Evolutionary conservation across 345 rosid species (phyloP), one percentile per base, ranked within the genome.

Genomic region (Sisymbrium altissimum): DNA sequence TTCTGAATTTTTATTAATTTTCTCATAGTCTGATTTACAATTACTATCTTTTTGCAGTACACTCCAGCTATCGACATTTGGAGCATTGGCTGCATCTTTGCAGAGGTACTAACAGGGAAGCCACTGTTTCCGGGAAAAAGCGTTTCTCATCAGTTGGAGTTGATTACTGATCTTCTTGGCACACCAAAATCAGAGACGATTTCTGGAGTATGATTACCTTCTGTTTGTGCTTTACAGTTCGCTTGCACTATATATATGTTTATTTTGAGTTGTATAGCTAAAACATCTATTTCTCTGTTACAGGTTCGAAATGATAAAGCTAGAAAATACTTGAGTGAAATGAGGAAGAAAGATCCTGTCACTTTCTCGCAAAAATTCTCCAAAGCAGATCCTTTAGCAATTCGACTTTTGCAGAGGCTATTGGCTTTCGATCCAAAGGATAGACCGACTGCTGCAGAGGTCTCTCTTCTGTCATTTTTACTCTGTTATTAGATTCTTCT

Each of bases 81-180:
- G 98, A 86, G 99, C 71, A 86, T 90, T 17, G 98, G 99, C 23
- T 95, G 99, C 89, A 95, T 95, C 39, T 90, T 95, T 79, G 99
- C 99, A 5, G 98, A 95, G 84, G 78, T 92, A 15, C 85, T 95
- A 81, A 88, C 82, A 1, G 97, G 99, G 82, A 95, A 95, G 84
- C 98, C 99, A 29, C 75, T 95, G 82, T 92, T 92, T 81, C 98
- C 98, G 4, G 99, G 99, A 9, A 92, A 92, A 86, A 95, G 98
- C 68, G 92, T 95, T 52, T 92, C 86, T 58, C 99, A 95, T 84
- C 97, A 95, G 72, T 80, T 95, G 76, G 99, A 95, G 72, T 72
- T 95, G 84, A 95, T 95, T 50, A 95, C 99, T 10, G 92, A 92
- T 82, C 96, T 95, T 73, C 96, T 95, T 57, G 99, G 99, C 64